Conservation (phyloP, 257 asterid species). For the Avicennia marina region DNA sequence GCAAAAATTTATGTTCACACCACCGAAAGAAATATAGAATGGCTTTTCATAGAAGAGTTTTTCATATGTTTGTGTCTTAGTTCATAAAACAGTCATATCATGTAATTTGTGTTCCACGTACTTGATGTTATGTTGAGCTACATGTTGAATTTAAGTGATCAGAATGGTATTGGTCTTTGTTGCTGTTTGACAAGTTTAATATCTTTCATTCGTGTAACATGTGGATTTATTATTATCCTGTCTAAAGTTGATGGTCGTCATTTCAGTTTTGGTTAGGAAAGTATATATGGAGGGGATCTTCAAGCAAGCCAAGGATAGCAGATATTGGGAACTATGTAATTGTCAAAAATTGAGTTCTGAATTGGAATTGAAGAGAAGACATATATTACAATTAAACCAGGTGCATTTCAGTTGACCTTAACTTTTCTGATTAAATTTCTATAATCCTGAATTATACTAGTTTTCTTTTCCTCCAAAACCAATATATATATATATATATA, state of each 20-base stretch:
- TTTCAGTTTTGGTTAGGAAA: slow-evolving; percentile 78
- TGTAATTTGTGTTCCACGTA: neutral
- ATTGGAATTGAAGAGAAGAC: slow-evolving; percentile 67
- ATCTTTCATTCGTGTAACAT: neutral
- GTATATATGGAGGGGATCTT: slow-evolving; percentile 71
- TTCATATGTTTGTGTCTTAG: neutral
- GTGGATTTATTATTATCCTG: slow-evolving; percentile 7
- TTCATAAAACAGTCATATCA: too few relatives aligned
- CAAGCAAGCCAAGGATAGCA: slow-evolving; percentile 77
- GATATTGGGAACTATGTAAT: slow-evolving; percentile 89
- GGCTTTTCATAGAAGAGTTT: too few relatives aligned
- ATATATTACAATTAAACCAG: slow-evolving; percentile 64
- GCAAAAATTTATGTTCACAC: neutral
- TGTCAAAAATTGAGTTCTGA: slow-evolving; percentile 82
- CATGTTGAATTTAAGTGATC: neutral
- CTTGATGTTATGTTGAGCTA: slow-evolving; percentile 10
- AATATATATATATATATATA: neutral
- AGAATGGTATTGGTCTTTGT: neutral
- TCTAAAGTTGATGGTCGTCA: slow-evolving; percentile 16
- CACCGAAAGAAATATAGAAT: too few relatives aligned
- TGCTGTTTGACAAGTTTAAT: neutral
- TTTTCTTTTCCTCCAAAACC: slow-evolving; percentile 9
- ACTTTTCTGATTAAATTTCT: slow-evolving; percentile 11
- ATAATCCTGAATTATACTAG: slow-evolving; percentile 14
- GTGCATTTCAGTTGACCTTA: slow-evolving; percentile 30